Evolutionary conservation across 192 early-diverging fungal genomes (phyloP).

Genomic region (Coemansia sp.): DNA sequence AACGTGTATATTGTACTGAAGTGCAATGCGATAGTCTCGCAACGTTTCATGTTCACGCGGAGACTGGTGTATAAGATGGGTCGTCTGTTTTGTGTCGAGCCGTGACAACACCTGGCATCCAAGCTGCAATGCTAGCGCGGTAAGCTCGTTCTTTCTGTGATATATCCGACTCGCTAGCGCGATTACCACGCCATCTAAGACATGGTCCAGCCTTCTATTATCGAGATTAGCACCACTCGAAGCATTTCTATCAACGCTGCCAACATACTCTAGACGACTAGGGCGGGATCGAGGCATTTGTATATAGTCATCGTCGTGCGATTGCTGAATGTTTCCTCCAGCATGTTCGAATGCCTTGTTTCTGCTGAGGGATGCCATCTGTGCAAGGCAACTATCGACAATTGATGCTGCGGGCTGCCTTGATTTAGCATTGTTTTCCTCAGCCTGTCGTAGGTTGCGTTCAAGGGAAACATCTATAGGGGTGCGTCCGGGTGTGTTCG

Average conservation of each 20-base stretch:
- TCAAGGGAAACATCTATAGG: slow-evolving; percentile 48
- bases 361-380: background rate
- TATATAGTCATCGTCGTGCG: slow-evolving; percentile 21
- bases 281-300: slow-evolving; percentile 36
- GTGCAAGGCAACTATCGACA: background rate
- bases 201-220: background rate
- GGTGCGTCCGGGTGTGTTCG: slow-evolving; percentile 40
- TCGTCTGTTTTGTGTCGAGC: slow-evolving; percentile 31
- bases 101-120: slow-evolving; percentile 35
- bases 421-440: slow-evolving; percentile 22
- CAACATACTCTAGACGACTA: background rate
- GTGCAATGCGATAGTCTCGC: slow-evolving; percentile 35
- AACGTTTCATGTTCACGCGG: slow-evolving; percentile 38
- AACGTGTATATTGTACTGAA: slow-evolving; percentile 17
- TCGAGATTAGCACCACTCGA: background rate
- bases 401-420: background rate
- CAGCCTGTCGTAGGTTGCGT: slow-evolving; percentile 34
- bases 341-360: background rate
- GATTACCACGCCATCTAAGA: slow-evolving; percentile 35
- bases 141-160: slow-evolving; percentile 38
- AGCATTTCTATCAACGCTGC: background rate
- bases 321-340: background rate
- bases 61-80: slow-evolving; percentile 54
- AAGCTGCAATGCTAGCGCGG: slow-evolving; percentile 27
- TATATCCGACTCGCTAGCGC: slow-evolving; percentile 38